Base-by-base conservation (phyloP, 331 rosid species). In the Quercus lobata region DNA sequence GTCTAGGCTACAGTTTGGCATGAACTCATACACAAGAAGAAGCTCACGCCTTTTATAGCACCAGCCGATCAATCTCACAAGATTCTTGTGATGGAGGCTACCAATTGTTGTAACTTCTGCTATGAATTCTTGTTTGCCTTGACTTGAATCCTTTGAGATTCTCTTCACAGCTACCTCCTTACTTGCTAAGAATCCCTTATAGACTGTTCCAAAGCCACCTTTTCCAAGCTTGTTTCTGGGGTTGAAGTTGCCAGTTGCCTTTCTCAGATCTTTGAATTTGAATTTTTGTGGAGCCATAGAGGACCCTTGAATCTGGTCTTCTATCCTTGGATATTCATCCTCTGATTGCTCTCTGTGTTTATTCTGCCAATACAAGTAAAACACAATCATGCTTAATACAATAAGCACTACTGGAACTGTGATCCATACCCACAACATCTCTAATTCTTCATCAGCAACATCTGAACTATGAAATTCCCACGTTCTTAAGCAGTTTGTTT, bases 131-230 rank as follows among this genome's bases (percentile, higher is more conserved):
- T 84, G 92, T 81, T 89, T 90, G 12, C 97, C 97, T 80, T 91
- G 97, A 5, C 77, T 77, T 0, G 94, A 93, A 56, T 93, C 63
- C 78, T 90, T 85, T 1, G 91, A 87, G 49, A 91, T 83, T 76
- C 93, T 85, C 83, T 93, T 93, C 70, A 93, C 88, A 1, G 97
- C 97, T 25, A 93, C 80, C 72, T 83, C 93, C 44, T 81, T 84
- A 2, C 80, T 69, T 76, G 71, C 83, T 27, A 89, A 53, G 21
- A 63, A 1, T 19, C 88, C 84, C 54, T 79, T 91, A 41, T 87
- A 93, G 3, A 93, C 98, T 0, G 93, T 91, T 81, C 97, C 98
- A 71, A 91, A 91, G 1, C 97, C 98, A 6, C 97, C 97, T 85
- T 78, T 54, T 11, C 98, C 97, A 1, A 93, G 98, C 84, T 83